phyloP scores from a whole-genome alignment of 257 asterid genomes.

The Datura wrightii region DNA sequence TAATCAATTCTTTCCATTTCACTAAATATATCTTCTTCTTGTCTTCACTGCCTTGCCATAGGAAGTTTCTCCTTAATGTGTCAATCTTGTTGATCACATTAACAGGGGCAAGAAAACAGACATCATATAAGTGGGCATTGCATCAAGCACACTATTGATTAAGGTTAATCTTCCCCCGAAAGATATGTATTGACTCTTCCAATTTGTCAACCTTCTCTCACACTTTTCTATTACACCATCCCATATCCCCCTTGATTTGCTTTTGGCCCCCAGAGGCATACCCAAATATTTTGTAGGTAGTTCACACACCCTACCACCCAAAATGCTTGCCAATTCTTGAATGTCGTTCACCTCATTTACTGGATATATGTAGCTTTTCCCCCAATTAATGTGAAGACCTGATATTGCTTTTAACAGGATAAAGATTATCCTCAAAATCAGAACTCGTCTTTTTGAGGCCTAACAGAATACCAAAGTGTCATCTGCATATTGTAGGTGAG shows the following conservation, averaged over 20 bases:
- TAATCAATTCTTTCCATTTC: neutral
- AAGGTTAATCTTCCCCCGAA: neutral
- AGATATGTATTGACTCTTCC: neutral
- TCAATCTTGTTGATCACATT: conserved; percentile 15
- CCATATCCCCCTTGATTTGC: neutral
- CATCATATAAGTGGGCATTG: neutral
- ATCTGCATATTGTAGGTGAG: too few relatives aligned
- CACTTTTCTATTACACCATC: neutral
- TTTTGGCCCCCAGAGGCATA: conserved; percentile 8
- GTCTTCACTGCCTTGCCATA: neutral
- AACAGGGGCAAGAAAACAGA: neutral
- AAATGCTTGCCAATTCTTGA: neutral
- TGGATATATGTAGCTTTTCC: neutral
- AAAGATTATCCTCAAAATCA: too few relatives aligned
- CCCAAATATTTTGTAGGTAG: neutral
- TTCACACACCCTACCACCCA: neutral
- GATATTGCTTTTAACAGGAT: neutral
- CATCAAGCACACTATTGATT: neutral
- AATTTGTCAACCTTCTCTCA: neutral
- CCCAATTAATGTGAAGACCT: neutral
- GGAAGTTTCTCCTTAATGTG: neutral
- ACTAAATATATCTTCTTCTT: neutral
- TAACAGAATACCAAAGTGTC: too few relatives aligned
- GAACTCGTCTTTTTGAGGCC: too few relatives aligned
- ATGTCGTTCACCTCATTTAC: neutral